These are phyloP conservation scores for Lipomyces orientalis DNA, from an alignment of 805 yeast species.

Conservation along the genomic window DNA sequence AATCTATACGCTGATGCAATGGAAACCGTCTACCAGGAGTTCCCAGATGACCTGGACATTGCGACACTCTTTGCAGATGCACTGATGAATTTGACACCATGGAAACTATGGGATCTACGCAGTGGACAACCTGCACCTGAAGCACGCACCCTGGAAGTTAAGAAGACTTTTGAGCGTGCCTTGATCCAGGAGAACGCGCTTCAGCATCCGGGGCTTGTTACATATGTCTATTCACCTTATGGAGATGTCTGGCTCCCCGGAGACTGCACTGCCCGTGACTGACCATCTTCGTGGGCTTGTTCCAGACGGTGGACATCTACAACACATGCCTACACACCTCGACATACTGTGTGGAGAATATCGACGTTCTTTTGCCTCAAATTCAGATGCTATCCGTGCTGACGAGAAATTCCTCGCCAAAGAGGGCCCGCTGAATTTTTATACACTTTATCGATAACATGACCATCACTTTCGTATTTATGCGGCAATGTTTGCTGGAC, in stretches of 20 bases:
- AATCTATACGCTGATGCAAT: not conserved
- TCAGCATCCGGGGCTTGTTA: not conserved
- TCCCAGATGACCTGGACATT: not conserved
- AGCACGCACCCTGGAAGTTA: not conserved
- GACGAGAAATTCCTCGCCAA: not conserved
- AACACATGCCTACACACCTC: not conserved
- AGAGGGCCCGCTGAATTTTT: not conserved
- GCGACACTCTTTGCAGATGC: not conserved
- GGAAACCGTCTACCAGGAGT: not conserved
- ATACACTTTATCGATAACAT: not conserved
- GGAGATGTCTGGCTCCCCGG: not conserved
- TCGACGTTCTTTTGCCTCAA: not conserved
- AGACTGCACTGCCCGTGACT: not conserved
- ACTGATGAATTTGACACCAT: not conserved
- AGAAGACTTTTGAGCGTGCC: not conserved
- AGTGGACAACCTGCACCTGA: not conserved
- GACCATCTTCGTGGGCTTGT: not conserved
- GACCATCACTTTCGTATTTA: not conserved
- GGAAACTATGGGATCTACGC: not conserved
- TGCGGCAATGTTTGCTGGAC: not conserved
- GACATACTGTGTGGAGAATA: not conserved
- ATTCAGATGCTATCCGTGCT: not conserved
- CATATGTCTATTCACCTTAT: not conserved
- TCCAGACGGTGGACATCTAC: not conserved
- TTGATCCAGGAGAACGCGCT: not conserved